Percentiles rank a stretch among this genome's conserved stretches.
phyloP scores from a whole-genome alignment of 2,329 filamentous ascomycete species.

The Rhinocladiella similis region DNA sequence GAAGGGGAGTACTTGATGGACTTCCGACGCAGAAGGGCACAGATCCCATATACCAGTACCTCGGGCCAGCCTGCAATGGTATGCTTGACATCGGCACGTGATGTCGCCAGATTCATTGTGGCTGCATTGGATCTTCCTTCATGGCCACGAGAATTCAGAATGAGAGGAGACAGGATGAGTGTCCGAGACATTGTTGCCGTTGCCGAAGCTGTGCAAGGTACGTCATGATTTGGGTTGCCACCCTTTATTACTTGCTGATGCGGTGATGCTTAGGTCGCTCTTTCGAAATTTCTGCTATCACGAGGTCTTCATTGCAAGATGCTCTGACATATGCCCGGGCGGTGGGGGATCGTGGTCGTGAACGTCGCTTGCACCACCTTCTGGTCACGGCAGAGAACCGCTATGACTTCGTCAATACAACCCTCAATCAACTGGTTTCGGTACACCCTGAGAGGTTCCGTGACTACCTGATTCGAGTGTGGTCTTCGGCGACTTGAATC shows the following conservation, averaged over 20 bases:
- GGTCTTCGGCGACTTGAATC: slow-evolving; percentile 33
- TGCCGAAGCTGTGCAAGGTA: slow-evolving; percentile 50
- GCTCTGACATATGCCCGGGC: slow-evolving; percentile 31
- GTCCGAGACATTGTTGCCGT: slow-evolving; percentile 61
- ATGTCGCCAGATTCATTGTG: slow-evolving; percentile 70
- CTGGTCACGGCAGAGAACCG: slow-evolving; percentile 68
- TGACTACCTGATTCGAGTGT: slow-evolving; percentile 56
- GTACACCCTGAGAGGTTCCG: slow-evolving; percentile 54
- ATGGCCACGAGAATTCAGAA: slow-evolving; percentile 70
- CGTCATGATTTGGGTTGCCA: slow-evolving; percentile 6
- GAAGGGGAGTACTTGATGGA: slow-evolving; percentile 69
- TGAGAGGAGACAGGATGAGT: slow-evolving; percentile 66
- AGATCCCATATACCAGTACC: slow-evolving; percentile 59
- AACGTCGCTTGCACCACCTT: slow-evolving; percentile 56
- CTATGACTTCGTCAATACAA: slow-evolving; percentile 63
- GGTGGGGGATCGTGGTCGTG: slow-evolving; percentile 38
- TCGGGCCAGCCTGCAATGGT: slow-evolving; percentile 55
- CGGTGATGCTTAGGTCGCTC: slow-evolving; percentile 16
- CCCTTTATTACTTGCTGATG: slow-evolving; percentile 8
- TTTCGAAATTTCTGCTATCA: slow-evolving; percentile 31
- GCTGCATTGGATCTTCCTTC: slow-evolving; percentile 61
- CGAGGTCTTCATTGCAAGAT: slow-evolving; percentile 29
- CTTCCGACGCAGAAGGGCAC: slow-evolving; percentile 57
- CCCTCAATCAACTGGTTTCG: slow-evolving; percentile 57
- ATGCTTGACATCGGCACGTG: slow-evolving; percentile 68